Evolutionary conservation across 208 protist species (phyloP), one percentile per base, ranked within the genome.

Genomic region (Novymonas esmeraldas): DNA sequence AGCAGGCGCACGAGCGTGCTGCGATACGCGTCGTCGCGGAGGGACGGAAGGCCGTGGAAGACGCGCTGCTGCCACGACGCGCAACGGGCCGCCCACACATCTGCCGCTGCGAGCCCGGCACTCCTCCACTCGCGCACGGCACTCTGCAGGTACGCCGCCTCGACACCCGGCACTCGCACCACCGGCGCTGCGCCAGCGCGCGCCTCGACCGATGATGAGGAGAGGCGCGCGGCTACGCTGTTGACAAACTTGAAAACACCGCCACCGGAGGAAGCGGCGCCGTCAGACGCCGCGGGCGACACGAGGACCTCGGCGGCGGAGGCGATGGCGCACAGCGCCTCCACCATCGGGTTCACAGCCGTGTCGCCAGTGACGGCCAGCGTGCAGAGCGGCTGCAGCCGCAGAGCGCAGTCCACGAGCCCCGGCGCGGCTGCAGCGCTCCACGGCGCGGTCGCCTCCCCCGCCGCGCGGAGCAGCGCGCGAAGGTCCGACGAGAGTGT

Each of bases 51-150:
- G 9, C 63, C 73, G 33, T 64, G 39, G 0, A 76, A 57, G 22
- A 85, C 31, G 24, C 78, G 74, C 55, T 80, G 66, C 61, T 65
- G 76, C 85, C 85, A 90, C 49, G 78, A 78, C 9, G 61, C 44
- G 16, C 50, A 54, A 48, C 64, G 73, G 56, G 66, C 20, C 38
- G 51, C 24, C 76, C 74, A 70, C 44, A 41, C 41, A 16, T 61
- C 45, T 18, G 65, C 60, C 24, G 45, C 54, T 0, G 63, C 20
- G 24, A 66, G 38, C 34, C 65, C 33, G 31, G 48, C 22, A 18
- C 13, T 44, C 55, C 2, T 45, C 51, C 64, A 78, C 59, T 69
- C 73, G 0, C 34, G 36, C 9, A 71, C 11, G 1, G 64, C 64
- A 14, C 64, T 69, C 45, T 24, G 7, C 31, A 78, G 26, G 49